A percentile compares a stretch with the other conserved stretches of the same genome.
Evolutionary conservation across 1,139 yeast genomes (phyloP).

Genomic region (Debaryomyces coudertii): DNA sequence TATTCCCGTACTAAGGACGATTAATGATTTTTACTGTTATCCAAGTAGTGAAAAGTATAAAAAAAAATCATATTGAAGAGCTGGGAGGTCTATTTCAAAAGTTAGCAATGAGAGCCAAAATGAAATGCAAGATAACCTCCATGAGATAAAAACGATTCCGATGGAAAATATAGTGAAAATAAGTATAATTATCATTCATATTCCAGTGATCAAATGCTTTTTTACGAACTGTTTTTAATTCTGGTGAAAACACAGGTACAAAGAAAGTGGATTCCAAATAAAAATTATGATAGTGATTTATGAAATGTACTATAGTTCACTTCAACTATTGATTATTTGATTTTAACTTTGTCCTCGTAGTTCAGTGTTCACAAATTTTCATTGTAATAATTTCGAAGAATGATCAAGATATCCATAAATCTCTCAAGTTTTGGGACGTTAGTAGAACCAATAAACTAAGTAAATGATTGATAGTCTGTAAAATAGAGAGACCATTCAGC

Average conservation of each 20-base stretch:
- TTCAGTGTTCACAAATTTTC: too few relatives aligned
- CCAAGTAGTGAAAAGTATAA: slow-evolving; percentile 7
- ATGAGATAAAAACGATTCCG: not conserved
- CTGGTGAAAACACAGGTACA: not conserved
- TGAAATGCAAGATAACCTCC: not conserved
- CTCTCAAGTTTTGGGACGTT: too few relatives aligned
- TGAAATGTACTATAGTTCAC: too few relatives aligned
- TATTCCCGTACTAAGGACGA: slow-evolving; percentile 6
- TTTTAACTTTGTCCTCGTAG: too few relatives aligned
- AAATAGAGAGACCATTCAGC: too few relatives aligned
- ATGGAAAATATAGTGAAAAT: not conserved
- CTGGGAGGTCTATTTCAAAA: slow-evolving; percentile 1
- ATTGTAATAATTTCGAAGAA: too few relatives aligned
- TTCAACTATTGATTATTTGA: too few relatives aligned
- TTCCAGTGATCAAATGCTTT: not conserved
- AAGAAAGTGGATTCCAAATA: not conserved
- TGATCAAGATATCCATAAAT: too few relatives aligned
- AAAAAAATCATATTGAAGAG: slow-evolving; percentile 1
- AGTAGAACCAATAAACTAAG: too few relatives aligned
- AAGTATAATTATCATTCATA: not conserved
- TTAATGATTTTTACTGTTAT: slow-evolving; percentile 7
- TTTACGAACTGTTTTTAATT: not conserved
- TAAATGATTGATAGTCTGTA: too few relatives aligned
- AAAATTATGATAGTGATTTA: not conserved
- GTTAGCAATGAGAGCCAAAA: not conserved